Base-by-base conservation (phyloP, 2,329 filamentous ascomycete species). In the Lomentospora prolificans region DNA sequence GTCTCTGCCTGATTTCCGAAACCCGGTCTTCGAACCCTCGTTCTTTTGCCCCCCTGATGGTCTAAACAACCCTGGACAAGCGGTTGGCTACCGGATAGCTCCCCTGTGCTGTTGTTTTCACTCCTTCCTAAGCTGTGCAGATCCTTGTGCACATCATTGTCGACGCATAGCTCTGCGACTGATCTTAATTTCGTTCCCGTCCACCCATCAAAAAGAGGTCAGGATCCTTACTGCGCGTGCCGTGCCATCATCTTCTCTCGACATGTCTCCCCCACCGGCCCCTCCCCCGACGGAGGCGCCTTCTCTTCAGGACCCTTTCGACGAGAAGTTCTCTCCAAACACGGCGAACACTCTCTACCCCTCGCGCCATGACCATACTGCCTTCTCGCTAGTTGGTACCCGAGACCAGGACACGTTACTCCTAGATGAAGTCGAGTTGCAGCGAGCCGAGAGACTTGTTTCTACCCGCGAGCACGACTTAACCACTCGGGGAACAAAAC, bases 361-460 rank as follows among this genome's bases (percentile, higher is more conserved):
- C 30, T 12, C 28, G 10, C 31, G 39, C 4, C 17, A 48, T 5
- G 53, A 50, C 4, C 28, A 51, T 27, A 9, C 10, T 8, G 17
- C 28, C 10, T 12, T 50, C 22, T 55, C 53, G 4, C 44, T 39
- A 10, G 28, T 24, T 4, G 53, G 30, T 5, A 50, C 53, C 19
- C 53, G 44, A 3, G 53, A 55, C 24, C 44, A 55, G n/a, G 44
- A 55, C 30, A 55, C 53, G 56, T 68, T 74, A 2, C 64, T 77
- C n/a, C 70, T 72, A 51, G 75, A 78, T 55, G 74, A 78, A 53
- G 69, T 78, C 9, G 75, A 78, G 57, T 66, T 78, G 2, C 67
- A 77, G 25, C 73, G 75, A 3, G 69, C 72, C 48, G 75, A 78
- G 60, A 69, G 73, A 1, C 62, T 72, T 46, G 69, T 77, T 7